phyloP scores from a whole-genome alignment of 257 asterid genomes.

The Nicotiana obtusifolia region DNA sequence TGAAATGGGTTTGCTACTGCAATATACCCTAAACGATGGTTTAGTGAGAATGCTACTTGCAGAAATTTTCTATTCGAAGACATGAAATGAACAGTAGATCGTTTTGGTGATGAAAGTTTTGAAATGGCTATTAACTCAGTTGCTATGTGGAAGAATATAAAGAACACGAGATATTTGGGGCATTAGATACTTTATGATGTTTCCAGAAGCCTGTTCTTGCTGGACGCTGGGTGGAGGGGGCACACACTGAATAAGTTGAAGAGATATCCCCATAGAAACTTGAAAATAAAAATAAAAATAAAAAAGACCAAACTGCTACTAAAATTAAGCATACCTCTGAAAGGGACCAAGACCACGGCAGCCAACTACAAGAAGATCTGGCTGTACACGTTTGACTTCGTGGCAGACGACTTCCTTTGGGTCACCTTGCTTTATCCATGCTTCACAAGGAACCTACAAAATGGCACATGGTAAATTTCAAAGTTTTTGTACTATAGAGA shows the following conservation, averaged over 20 bases:
- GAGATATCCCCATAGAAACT: neutral
- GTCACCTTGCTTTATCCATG: constrained; percentile 79
- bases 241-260: neutral
- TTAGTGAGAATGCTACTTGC: neutral
- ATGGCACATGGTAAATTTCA: neutral
- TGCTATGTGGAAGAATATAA: neutral
- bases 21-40: neutral
- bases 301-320: neutral
- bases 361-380: constrained; percentile 84
- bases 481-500: neutral
- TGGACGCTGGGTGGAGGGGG: neutral
- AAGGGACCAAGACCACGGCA: constrained; percentile 91
- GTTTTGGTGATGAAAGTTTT: neutral
- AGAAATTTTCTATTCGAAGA: neutral
- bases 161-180: neutral
- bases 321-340: constrained; percentile 47
- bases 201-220: constrained; percentile 1
- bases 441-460: constrained; percentile 73
- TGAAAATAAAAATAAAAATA: neutral
- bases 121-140: neutral
- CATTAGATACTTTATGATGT: neutral
- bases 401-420: constrained; percentile 72
- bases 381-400: constrained; percentile 57
- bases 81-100: neutral
- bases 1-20: neutral